Percentiles rank a stretch among this genome's conserved stretches.
phyloP scores from a whole-genome alignment of 1,284 basidiomycete species.

The Ustilago curta region DNA sequence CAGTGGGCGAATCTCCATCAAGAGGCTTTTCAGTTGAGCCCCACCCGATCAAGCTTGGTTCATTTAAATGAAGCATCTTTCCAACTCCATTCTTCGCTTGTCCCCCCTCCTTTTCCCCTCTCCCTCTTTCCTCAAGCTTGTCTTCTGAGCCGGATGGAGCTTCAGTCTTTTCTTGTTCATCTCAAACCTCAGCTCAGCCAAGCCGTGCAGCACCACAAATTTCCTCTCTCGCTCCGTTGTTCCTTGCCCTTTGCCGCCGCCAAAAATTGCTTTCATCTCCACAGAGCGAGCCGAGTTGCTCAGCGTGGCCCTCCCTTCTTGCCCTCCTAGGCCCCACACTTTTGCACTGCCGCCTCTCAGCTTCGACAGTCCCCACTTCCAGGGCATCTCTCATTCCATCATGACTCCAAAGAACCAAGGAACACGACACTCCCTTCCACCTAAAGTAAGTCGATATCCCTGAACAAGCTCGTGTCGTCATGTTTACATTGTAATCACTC shows the following conservation, averaged over 20 bases:
- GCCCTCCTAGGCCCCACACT: constrained; percentile 13
- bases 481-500: background rate
- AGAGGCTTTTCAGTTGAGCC: constrained; percentile 13
- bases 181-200: constrained; percentile 11
- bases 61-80: constrained; percentile 33
- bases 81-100: constrained; percentile 4
- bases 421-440: constrained; percentile 43
- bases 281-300: constrained; percentile 9
- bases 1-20: constrained; percentile 11
- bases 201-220: constrained; percentile 10
- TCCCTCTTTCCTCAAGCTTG: constrained; percentile 9
- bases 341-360: background rate
- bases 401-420: constrained; percentile 39
- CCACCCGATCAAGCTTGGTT: constrained; percentile 21
- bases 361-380: constrained; percentile 14
- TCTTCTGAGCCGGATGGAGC: constrained; percentile 26
- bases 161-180: constrained; percentile 11
- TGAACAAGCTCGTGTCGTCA: constrained; percentile 1
- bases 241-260: background rate
- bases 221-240: background rate
- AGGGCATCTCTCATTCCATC: constrained; percentile 6
- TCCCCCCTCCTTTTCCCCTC: constrained; percentile 1
- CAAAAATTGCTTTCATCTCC: constrained; percentile 16
- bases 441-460: constrained; percentile 31
- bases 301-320: constrained; percentile 13